Evolutionary conservation across 2,329 filamentous ascomycete species (phyloP), one percentile per base, ranked within the genome.

Genomic region (Epichloe sibirici): DNA sequence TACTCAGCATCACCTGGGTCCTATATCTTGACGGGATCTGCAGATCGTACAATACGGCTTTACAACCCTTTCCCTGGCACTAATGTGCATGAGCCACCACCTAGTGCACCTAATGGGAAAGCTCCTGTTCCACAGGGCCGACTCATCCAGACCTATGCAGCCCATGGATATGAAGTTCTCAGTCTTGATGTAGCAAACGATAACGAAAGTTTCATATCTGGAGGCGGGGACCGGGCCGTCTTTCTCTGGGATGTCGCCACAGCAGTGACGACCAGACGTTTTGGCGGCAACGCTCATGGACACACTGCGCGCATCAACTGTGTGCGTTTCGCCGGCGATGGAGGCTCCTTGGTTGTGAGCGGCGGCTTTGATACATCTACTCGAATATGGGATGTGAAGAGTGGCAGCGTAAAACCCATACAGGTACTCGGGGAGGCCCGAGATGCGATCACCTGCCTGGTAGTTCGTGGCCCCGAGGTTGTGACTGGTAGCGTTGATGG

Each of bases 231-330:
- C 71, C 87, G 91, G 60, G 77, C 80, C 56, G 89, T 95, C 0
- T 96, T 96, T 65, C 76, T 96, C 5, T 97, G 93, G 93, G 93
- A 98, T 68, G 93, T 97, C 0, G 76, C 85, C 46, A 86, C 83
- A 3, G 89, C 86, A 17, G 76, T 80, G 59, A 95, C 91, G 4
- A 72, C 86, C 28, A 79, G 88, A 23, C 78, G 93, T 31, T 93
- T 91, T 68, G 75, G 76, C 17, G 77, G 78, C 23, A 77, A 76
- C 53, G 65, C 65, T 38, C 67, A 76, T 42, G 86, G 85, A 0
- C 88, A 93, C 68, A 76, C 75, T 2, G 80, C 81, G 45, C 75
- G 90, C 35, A 77, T 97, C 52, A 94, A 96, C 65, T 78, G 81
- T 45, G 87, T 91, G 4, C 74, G 78, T 2, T 94, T 94, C 65